Evolutionary conservation across 306 rosid species (phyloP).

Genomic region (Ammopiptanthus mongolicus): DNA sequence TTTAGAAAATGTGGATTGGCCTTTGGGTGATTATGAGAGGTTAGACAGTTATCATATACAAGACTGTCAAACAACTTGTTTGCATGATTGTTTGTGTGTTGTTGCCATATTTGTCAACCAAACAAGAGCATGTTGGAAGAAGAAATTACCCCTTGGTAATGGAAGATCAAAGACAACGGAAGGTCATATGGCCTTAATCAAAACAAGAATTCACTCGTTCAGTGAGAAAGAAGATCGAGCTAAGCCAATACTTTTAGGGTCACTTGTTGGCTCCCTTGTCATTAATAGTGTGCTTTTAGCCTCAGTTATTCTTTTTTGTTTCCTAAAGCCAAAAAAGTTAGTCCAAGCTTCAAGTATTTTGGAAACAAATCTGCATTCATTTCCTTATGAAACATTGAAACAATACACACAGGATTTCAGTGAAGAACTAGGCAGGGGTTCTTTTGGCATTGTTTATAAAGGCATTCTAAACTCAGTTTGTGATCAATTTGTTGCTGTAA

Average conservation of each 20-base stretch:
- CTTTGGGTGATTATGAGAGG: conserved; percentile 30
- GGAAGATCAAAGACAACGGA: conserved; percentile 14
- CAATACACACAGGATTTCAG: conserved; percentile 30
- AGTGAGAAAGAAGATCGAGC: background rate
- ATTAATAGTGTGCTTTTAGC: conserved; percentile 16
- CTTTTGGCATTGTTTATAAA: conserved; percentile 43
- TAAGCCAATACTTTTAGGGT: conserved; percentile 18
- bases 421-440: conserved; percentile 39
- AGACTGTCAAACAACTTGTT: conserved; percentile 29
- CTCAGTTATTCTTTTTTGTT: background rate
- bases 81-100: conserved; percentile 37
- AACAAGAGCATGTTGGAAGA: conserved; percentile 27
- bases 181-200: background rate
- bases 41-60: background rate
- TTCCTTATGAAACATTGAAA: conserved; percentile 27
- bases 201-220: conserved; percentile 16
- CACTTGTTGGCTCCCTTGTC: conserved; percentile 25
- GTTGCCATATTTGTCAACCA: background rate
- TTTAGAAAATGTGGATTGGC: conserved; percentile 22
- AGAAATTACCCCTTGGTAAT: conserved; percentile 32
- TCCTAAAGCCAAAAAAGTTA: conserved; percentile 17
- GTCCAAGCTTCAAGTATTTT: conserved; percentile 5
- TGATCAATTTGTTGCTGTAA: conserved; percentile 24
- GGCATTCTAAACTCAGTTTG: conserved; percentile 21
- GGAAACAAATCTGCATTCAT: conserved; percentile 30